These are phyloP conservation scores for Puccinia hordei DNA, from an alignment of 1,284 basidiomycete genomes.

Conservation along the genomic window DNA sequence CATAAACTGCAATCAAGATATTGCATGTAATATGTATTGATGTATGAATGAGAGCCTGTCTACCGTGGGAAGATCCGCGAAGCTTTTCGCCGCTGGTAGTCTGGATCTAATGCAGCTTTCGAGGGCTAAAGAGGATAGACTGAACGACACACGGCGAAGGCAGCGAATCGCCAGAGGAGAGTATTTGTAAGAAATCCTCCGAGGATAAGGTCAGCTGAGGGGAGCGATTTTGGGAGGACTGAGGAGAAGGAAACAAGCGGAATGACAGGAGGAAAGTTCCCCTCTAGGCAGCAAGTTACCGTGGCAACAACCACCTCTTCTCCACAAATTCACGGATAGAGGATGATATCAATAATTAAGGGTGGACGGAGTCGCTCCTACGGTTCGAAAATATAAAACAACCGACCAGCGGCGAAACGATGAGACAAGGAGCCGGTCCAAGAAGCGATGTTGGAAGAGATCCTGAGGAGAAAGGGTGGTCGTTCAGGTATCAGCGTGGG, in stretches of 20 bases:
- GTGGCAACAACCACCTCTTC: background rate
- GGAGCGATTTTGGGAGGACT: background rate
- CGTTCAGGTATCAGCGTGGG: conserved; percentile 5
- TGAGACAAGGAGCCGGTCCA: background rate
- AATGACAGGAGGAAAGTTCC: background rate
- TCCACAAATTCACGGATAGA: background rate
- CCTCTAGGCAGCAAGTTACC: background rate
- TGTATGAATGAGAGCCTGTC: background rate
- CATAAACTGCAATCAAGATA: background rate
- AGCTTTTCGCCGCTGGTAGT: background rate
- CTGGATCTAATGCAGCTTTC: background rate
- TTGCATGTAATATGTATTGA: too few species aligned
- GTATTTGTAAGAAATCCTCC: background rate
- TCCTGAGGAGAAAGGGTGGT: background rate
- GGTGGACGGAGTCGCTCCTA: background rate
- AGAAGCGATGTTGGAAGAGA: background rate
- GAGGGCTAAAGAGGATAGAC: background rate
- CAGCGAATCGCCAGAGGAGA: background rate
- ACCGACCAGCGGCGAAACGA: conserved; percentile 25
- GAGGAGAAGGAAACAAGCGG: background rate
- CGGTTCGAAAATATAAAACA: background rate
- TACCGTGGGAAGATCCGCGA: conserved; percentile 1
- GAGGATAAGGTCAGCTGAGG: background rate
- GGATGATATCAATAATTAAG: background rate
- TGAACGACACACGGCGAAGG: background rate